Base-by-base conservation (phyloP, 208 protist genomes). In the Naegleria gruberi region DNA sequence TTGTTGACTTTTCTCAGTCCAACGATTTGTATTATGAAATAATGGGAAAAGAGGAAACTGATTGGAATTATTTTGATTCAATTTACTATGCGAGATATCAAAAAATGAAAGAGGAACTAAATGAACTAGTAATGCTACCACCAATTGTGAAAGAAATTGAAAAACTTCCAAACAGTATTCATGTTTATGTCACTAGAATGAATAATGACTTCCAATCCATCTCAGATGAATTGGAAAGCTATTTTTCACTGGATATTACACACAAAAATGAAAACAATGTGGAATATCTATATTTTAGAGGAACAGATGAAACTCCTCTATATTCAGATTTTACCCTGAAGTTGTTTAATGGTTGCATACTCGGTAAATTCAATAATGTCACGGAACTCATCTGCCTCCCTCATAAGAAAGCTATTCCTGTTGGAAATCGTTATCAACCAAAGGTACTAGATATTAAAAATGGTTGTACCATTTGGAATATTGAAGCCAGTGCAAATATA, bases 11-110 rank as follows among this genome's bases (percentile, higher is more conserved):
- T 65, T 7, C 8, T 1, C 3, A 19, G 12, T 44, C 84, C 0
- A 88, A 88, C 42, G n/a, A 88, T 37, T n/a, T 65, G 34, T 88
- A 43, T 88, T 42, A 65, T 65, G 84, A 88, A 41, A 3, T 88
- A 30, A 65, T 88, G 84, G 12, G 12, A 37, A 77, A n/a, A 37
- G 6, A 77, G 8, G 43, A 87, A 34, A 51, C 6, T 15, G 44
- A 57, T 55, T 87, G 83, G 83, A 42, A 46, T 41, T 8, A 34
- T 19, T 87, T 57, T 87, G 30, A 87, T 37, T 5, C 4, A 17
- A 41, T 57, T 41, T 87, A 87, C 40, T 57, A 87, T 57, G 0
- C 3, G 26, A 57, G 12, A 37, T 87, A 87, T 87, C 44, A 87
- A 87, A 5, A 87, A 26, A 73, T 88, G 34, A 88, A 88, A 65